phyloP scores from a whole-genome alignment of 768 basidiomycete species.

The Daedaleopsis sinensis region DNA sequence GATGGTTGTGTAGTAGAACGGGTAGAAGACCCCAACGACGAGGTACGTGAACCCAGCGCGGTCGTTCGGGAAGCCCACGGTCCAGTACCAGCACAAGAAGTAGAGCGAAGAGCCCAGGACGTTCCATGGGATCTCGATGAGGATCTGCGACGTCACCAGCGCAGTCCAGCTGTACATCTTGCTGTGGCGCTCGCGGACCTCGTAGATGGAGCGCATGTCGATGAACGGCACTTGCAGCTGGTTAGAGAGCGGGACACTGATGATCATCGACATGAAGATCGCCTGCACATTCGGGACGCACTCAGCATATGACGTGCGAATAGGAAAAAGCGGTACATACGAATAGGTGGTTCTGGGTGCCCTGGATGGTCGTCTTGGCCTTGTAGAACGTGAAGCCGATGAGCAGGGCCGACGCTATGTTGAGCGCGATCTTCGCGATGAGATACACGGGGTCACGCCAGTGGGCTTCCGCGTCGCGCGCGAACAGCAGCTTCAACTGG shows the following conservation, averaged over 20 bases:
- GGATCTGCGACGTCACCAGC: slow-evolving; percentile 37
- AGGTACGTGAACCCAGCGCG: slow-evolving; percentile 46
- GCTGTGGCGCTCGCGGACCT: slow-evolving; percentile 45
- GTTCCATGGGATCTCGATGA: slow-evolving; percentile 49
- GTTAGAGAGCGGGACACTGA: slow-evolving; percentile 40
- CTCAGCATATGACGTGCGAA: no score
- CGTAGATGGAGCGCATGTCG: slow-evolving; percentile 40
- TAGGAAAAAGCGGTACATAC: slow-evolving; percentile 28
- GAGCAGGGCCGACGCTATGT: slow-evolving; percentile 37
- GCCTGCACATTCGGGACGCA: slow-evolving; percentile 23
- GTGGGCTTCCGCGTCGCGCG: slow-evolving; percentile 35
- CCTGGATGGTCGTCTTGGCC: slow-evolving; percentile 39
- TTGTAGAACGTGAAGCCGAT: slow-evolving; percentile 49
- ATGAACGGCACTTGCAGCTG: slow-evolving; percentile 48
- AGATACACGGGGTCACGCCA: slow-evolving; percentile 47
- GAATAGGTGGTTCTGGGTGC: slow-evolving; percentile 47
- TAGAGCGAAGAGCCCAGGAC: slow-evolving; percentile 42
- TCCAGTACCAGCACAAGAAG: slow-evolving; percentile 54
- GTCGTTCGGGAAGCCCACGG: slow-evolving; percentile 41
- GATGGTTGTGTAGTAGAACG: slow-evolving; percentile 48
- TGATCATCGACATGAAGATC: slow-evolving; percentile 38
- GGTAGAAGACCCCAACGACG: slow-evolving; percentile 39
- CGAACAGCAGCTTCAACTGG: slow-evolving; percentile 36
- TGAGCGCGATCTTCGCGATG: slow-evolving; percentile 41
- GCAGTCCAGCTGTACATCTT: slow-evolving; percentile 47